Percentiles rank a stretch among this genome's conserved stretches.
Evolutionary conservation across 2,329 filamentous ascomycete genomes (phyloP).

Genomic region (Pyrenophora seminiperda): DNA sequence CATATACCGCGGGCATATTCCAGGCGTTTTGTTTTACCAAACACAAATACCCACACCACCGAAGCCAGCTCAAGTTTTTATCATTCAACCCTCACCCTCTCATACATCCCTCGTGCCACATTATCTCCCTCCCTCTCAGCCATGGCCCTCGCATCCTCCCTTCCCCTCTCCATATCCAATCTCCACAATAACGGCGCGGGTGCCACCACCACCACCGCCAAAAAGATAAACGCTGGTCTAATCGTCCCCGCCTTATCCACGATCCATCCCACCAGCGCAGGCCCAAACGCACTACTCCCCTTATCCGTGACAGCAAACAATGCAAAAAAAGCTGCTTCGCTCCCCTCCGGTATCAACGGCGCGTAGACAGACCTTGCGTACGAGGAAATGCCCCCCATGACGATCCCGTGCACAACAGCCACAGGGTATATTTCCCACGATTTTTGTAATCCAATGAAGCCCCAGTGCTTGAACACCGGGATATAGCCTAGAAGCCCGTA

Average conservation of each 20-base stretch:
- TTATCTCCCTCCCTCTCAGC: conserved; percentile 24
- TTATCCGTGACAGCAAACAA: conserved; percentile 96
- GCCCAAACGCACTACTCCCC: conserved; percentile 87
- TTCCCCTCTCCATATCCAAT: conserved; percentile 71
- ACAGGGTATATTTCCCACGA: conserved; percentile 93
- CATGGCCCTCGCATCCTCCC: conserved; percentile 41
- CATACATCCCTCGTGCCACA: conserved; percentile 21
- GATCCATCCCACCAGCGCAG: conserved; percentile 85
- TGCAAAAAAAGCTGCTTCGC: conserved; percentile 91
- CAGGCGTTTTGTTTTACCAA: conserved; percentile 10
- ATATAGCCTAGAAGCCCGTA: conserved; percentile 87
- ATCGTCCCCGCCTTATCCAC: conserved; percentile 66
- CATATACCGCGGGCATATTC: conserved; percentile 8
- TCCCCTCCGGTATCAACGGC: conserved; percentile 86
- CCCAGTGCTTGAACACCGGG: conserved; percentile 72
- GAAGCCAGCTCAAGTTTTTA: not conserved
- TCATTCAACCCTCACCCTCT: conserved; percentile 26
- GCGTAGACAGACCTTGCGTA: conserved; percentile 91
- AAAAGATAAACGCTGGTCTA: conserved; percentile 75
- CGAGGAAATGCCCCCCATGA: conserved; percentile 82
- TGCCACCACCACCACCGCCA: conserved; percentile 76
- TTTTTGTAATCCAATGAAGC: conserved; percentile 79
- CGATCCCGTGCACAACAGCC: conserved; percentile 83
- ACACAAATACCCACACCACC: conserved; percentile 3
- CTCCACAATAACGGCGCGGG: conserved; percentile 80